Percentiles rank a stretch among this genome's conserved stretches.
These are phyloP conservation scores for Pseudocercospora vitis DNA, from an alignment of 2,329 filamentous ascomycete genomes.

Conservation along the genomic window DNA sequence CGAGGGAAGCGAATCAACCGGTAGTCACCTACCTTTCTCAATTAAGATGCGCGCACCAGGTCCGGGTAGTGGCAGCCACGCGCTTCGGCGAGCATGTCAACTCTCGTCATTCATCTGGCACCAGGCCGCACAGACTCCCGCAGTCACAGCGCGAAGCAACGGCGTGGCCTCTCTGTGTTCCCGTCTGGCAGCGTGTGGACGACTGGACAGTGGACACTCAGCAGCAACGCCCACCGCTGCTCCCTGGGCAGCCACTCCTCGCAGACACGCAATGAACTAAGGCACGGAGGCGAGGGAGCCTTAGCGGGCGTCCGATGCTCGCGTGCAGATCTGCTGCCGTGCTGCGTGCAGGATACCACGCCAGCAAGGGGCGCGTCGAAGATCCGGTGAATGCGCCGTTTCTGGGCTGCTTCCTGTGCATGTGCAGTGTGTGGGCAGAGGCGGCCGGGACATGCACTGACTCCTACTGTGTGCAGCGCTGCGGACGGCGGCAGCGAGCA, in stretches of 20 bases:
- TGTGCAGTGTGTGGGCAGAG: background rate
- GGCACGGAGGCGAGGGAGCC: constrained; percentile 8
- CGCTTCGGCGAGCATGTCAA: constrained; percentile 11
- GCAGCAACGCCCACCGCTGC: background rate
- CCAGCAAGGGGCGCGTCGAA: constrained; percentile 7
- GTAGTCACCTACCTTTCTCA: constrained; percentile 10
- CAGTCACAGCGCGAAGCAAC: background rate
- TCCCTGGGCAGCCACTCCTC: background rate
- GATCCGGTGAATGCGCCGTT: constrained; percentile 10
- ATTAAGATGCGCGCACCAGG: constrained; percentile 15
- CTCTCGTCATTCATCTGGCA: constrained; percentile 13
- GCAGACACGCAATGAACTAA: constrained; percentile 8
- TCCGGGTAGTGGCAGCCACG: constrained; percentile 14
- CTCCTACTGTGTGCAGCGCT: background rate
- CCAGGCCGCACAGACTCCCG: constrained; percentile 5
- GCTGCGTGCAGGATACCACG: constrained; percentile 4
- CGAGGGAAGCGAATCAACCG: constrained; percentile 5
- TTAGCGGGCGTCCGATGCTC: constrained; percentile 7
- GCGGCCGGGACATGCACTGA: background rate
- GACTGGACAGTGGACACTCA: constrained; percentile 4
- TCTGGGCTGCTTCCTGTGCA: background rate
- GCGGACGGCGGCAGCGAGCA: constrained; percentile 1
- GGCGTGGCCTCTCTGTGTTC: background rate
- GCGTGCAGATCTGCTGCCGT: constrained; percentile 10
- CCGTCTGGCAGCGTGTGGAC: too few species aligned